Conservation (phyloP, 1,139 yeast genomes). For the Schwanniomyces etchellsii region DNA sequence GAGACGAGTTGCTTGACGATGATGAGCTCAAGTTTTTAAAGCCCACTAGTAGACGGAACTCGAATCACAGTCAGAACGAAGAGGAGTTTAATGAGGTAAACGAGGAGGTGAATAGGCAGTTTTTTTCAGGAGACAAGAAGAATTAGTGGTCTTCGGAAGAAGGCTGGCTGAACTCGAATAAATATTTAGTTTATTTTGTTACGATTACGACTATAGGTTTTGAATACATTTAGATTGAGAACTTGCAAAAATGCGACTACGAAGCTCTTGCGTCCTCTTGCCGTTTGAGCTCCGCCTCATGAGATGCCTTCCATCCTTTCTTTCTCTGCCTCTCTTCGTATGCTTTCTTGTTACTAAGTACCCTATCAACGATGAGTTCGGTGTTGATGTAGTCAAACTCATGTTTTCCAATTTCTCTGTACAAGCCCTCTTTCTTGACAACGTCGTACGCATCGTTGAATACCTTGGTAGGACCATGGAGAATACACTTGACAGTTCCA, state of each 20-base stretch:
- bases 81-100: slow-evolving; percentile 19
- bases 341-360: slow-evolving; percentile 55
- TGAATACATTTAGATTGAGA: background rate
- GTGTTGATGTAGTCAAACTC: slow-evolving; percentile 57
- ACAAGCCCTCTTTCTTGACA: slow-evolving; percentile 31
- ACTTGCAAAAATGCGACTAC: background rate
- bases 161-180: too few species aligned
- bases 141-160: too few species aligned
- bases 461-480: slow-evolving; percentile 58
- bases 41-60: slow-evolving; percentile 31
- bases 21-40: slow-evolving; percentile 18
- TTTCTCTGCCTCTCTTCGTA: slow-evolving; percentile 76
- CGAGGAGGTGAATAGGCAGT: slow-evolving; percentile 17
- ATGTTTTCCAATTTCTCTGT: slow-evolving; percentile 46
- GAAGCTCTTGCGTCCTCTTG: background rate
- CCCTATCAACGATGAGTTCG: slow-evolving; percentile 62
- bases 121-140: slow-evolving; percentile 3
- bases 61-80: slow-evolving; percentile 33
- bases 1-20: slow-evolving; percentile 54
- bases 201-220: too few species aligned
- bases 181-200: too few species aligned
- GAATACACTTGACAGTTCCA: slow-evolving; percentile 40
- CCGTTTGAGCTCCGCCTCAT: background rate
- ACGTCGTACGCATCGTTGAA: slow-evolving; percentile 40
- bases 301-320: slow-evolving; percentile 64